A percentile compares a stretch with the other conserved stretches of the same genome.
Conservation (phyloP, 1,139 yeast species). For the Arxiozyma bovina region DNA sequence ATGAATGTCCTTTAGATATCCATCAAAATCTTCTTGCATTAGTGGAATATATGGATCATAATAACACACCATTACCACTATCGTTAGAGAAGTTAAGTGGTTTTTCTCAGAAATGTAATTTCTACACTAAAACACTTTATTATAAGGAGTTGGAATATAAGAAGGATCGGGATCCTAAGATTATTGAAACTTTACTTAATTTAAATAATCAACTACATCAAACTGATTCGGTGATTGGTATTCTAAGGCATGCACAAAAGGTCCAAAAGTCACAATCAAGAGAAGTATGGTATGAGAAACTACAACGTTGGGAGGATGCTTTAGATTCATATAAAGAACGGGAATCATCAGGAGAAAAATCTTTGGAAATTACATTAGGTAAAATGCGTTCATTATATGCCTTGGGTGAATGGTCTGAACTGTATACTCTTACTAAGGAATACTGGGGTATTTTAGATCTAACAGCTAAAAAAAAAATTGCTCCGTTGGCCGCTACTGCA, state of each 20-base stretch:
- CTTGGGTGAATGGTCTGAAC: conserved; percentile 93
- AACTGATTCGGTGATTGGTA: conserved; percentile 96
- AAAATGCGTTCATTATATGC: conserved; percentile 97
- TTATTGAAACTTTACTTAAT: conserved; percentile 84
- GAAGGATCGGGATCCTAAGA: conserved; percentile 85
- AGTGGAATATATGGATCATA: conserved; percentile 97
- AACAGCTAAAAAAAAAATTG: conserved; percentile 76
- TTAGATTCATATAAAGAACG: conserved; percentile 76
- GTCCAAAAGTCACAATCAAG: conserved; percentile 87
- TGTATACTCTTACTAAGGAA: conserved; percentile 75
- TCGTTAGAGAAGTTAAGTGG: conserved; percentile 83
- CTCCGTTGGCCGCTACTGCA: conserved; percentile 97
- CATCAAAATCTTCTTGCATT: conserved; percentile 80
- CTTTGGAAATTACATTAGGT: conserved; percentile 82
- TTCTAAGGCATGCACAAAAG: conserved; percentile 87
- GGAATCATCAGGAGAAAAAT: conserved; percentile 42
- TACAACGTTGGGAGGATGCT: conserved; percentile 98
- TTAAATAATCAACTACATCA: conserved; percentile 93
- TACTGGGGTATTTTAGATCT: conserved; percentile 72
- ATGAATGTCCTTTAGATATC: conserved; percentile 92
- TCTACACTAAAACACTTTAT: conserved; percentile 94
- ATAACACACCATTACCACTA: conserved; percentile 86
- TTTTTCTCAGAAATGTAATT: conserved; percentile 92
- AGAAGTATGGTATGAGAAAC: conserved; percentile 95
- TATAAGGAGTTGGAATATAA: conserved; percentile 92